Evolutionary conservation across 805 yeast genomes (phyloP), one percentile per base, ranked within the genome.

Genomic region (Myxozyma udenii): DNA sequence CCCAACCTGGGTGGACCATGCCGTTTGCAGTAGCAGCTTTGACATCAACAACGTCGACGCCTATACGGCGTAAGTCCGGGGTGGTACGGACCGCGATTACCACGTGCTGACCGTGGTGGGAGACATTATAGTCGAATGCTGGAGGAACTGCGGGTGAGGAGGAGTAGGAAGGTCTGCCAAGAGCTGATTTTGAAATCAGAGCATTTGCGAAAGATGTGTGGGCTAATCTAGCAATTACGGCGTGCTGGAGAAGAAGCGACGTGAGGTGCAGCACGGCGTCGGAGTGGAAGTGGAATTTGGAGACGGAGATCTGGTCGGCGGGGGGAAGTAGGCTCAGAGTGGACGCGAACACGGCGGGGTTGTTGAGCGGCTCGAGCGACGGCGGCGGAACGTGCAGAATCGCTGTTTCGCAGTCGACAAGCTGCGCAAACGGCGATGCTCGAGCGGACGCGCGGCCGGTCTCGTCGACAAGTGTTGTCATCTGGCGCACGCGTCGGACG

Each of bases 71-170:
- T 25, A 41, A 26, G 21, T n/a, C 25, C 44, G 45, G 6, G 12
- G 26, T 23, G 25, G 6, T n/a, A 18, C n/a, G 37, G n/a, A 39
- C 18, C 33, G 35, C 57, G 21, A 53, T 41, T 16, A 43, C 60
- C 22, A 49, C 58, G 11, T 39, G 38, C 12, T 45, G 33, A 23
- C 53, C 54, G 26, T 55, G 60, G 36, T 55, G 60, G 12, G 58
- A 50, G 9, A 53, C 58, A 28, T 48, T 53, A 45, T 46, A 55
- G 38, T 55, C 60, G 26, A 53, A 53, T 14, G 36, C 19, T 4
- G 28, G 25, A 11, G 32, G 18, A 3, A 18, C 4, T 14, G n/a
- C 18, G 26, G 7, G 12, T 9, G 25, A 4, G 25, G 14, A 6
- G 36, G 9, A 7, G 44, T n/a, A n/a, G n/a, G n/a, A n/a, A n/a